Evolutionary conservation across 2,329 filamentous ascomycete species (phyloP).

Genomic region (Trichoderma asperellum): DNA sequence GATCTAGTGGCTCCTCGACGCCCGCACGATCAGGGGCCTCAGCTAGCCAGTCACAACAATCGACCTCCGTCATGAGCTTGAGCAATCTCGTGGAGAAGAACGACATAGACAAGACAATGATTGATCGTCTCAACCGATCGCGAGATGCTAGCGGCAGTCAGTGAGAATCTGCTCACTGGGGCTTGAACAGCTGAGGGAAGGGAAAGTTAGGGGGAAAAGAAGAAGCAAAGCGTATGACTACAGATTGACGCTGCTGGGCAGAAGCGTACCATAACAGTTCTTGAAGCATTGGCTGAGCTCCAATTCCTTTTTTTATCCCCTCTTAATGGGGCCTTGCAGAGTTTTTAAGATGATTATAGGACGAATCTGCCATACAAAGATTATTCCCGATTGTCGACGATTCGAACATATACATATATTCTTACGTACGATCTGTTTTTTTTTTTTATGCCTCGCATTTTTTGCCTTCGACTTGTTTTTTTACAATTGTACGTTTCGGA

Average conservation of each 20-base stretch:
- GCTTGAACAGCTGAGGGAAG: neutral
- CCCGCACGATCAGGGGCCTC: slow-evolving; percentile 38
- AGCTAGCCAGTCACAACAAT: slow-evolving; percentile 23
- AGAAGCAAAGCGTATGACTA: neutral
- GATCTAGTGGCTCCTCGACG: slow-evolving; percentile 45
- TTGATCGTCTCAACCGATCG: slow-evolving; percentile 54
- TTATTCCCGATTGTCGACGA: slow-evolving; percentile 30
- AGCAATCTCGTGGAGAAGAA: slow-evolving; percentile 56
- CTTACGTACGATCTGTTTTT: slow-evolving; percentile 23
- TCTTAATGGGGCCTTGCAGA: slow-evolving; percentile 1
- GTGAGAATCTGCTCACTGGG: slow-evolving; percentile 28
- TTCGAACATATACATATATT: slow-evolving; percentile 6
- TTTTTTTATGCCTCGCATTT: neutral
- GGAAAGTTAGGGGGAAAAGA: neutral
- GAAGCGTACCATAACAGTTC: slow-evolving; percentile 13
- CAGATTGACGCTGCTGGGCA: slow-evolving; percentile 33
- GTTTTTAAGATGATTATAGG: neutral
- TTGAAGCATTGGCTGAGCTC: slow-evolving; percentile 8
- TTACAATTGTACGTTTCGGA: neutral
- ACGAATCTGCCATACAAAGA: neutral
- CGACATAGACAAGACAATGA: slow-evolving; percentile 61
- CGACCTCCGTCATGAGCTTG: slow-evolving; percentile 56
- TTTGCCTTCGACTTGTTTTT: slow-evolving; percentile 10
- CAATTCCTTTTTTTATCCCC: slow-evolving; percentile 5
- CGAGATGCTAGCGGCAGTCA: slow-evolving; percentile 29